Percentiles rank a stretch among this genome's conserved stretches.
Evolutionary conservation across 1,139 yeast species (phyloP).

Genomic region (Candida tunisiensis): DNA sequence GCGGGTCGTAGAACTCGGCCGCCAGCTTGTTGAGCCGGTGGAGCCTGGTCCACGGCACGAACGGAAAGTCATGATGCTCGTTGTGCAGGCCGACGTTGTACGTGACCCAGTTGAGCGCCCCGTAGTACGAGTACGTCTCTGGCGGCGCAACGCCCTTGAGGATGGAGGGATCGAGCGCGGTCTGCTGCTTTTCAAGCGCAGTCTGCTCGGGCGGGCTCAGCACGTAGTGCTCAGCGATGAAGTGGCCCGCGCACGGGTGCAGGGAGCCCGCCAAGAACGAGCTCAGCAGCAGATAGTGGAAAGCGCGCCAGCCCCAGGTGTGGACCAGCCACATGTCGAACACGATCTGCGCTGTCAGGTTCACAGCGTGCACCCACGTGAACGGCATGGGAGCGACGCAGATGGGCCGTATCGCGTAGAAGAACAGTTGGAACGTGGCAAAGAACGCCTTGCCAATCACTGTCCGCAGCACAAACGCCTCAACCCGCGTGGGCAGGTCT

Average conservation of each 20-base stretch:
- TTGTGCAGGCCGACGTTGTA: conserved; percentile 93
- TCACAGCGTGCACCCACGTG: conserved; percentile 57
- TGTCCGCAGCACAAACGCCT: conserved; percentile 57
- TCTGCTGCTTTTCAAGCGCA: conserved; percentile 11
- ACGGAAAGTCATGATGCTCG: conserved; percentile 93
- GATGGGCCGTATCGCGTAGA: conserved; percentile 84
- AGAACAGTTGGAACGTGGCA: conserved; percentile 77
- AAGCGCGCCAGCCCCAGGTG: conserved; percentile 45
- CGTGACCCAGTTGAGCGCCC: conserved; percentile 54
- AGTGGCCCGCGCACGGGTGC: conserved; percentile 92
- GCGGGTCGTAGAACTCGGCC: conserved; percentile 62
- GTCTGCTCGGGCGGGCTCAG: conserved; percentile 33
- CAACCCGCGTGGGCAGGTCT: conserved; percentile 68
- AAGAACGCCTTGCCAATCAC: conserved; percentile 80
- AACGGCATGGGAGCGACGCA: conserved; percentile 60
- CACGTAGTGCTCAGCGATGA: conserved; percentile 85
- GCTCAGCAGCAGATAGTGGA: conserved; percentile 53
- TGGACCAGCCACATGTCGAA: conserved; percentile 42
- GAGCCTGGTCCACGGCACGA: conserved; percentile 75
- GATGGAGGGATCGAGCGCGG: conserved; percentile 4
- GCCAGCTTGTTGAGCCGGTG: conserved; percentile 54
- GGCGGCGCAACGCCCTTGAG: conserved; percentile 27
- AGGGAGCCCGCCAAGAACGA: conserved; percentile 82
- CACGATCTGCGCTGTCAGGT: conserved; percentile 40
- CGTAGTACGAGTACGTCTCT: conserved; percentile 84